These are phyloP conservation scores for Mycena kentingensis DNA, from an alignment of 768 basidiomycete species.

Conservation along the genomic window DNA sequence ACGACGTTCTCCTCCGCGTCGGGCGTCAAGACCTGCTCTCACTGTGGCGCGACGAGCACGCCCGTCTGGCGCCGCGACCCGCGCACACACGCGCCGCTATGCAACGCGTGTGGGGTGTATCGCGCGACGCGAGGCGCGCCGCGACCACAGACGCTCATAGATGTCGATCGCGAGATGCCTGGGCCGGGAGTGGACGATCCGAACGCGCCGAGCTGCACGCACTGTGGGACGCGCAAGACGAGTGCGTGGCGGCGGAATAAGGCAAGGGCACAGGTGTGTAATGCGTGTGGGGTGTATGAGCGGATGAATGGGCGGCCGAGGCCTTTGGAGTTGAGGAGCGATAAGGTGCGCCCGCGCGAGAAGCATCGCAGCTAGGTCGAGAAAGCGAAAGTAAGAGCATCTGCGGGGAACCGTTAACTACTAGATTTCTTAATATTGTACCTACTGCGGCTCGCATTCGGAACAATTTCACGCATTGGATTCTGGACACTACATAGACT, in stretches of 20 bases:
- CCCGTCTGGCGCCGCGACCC: constrained; percentile 6
- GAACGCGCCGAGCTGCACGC: background rate
- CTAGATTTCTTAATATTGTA: too few species aligned
- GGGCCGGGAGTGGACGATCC: background rate
- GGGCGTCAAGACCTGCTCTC: background rate
- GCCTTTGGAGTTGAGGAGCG: constrained; percentile 1
- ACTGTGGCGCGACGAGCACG: constrained; percentile 1
- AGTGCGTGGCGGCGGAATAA: constrained; percentile 2
- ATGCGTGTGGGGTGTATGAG: constrained; percentile 7
- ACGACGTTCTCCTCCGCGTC: background rate
- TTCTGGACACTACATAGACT: too few species aligned
- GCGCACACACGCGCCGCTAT: background rate
- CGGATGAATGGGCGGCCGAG: constrained; percentile 1
- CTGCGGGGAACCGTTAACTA: too few species aligned
- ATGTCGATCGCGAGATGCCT: background rate
- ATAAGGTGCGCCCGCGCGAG: constrained; percentile 1
- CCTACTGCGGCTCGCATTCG: too few species aligned
- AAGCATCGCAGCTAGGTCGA: too few species aligned
- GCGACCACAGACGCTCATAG: constrained; percentile 1
- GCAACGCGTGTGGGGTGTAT: constrained; percentile 8
- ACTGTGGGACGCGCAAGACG: constrained; percentile 1
- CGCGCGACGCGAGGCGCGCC: background rate
- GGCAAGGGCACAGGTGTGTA: background rate
- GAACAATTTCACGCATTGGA: too few species aligned
- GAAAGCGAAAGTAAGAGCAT: too few species aligned